Evolutionary conservation across 768 basidiomycete species (phyloP).

Genomic region (Floccularia luteovirens): DNA sequence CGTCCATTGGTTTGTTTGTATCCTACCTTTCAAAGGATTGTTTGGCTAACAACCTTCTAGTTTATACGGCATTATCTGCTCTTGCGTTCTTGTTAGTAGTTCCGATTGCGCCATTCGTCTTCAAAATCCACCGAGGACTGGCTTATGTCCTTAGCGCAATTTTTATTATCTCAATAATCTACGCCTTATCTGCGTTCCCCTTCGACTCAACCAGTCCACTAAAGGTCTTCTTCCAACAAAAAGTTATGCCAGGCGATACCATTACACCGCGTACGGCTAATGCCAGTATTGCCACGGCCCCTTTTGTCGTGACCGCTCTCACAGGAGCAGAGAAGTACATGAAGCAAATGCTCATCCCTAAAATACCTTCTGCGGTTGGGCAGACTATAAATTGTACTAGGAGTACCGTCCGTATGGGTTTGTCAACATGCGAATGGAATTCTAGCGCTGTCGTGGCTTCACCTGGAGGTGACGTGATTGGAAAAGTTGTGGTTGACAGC

Average conservation of each 20-base stretch:
- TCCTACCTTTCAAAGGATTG: background rate
- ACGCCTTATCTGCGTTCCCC: constrained; percentile 43
- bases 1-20: constrained; percentile 34
- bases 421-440: constrained; percentile 44
- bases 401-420: constrained; percentile 18
- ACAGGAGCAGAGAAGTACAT: constrained; percentile 38
- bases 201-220: constrained; percentile 56
- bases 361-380: constrained; percentile 42
- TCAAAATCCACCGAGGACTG: constrained; percentile 31
- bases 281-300: constrained; percentile 5
- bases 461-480: constrained; percentile 20
- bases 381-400: constrained; percentile 23
- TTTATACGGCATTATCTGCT: constrained; percentile 39
- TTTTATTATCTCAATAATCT: constrained; percentile 35
- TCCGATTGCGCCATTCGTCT: constrained; percentile 58
- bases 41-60: constrained; percentile 19
- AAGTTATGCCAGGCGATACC: constrained; percentile 32
- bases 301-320: constrained; percentile 33
- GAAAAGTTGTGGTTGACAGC: constrained; percentile 6
- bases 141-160: constrained; percentile 23
- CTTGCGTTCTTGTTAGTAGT: constrained; percentile 44
- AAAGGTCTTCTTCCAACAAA: constrained; percentile 68
- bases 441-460: constrained; percentile 23
- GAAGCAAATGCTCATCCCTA: constrained; percentile 32
- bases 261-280: constrained; percentile 9